phyloP scores from a whole-genome alignment of 1,139 yeast species.

The Taphrina sp. region DNA sequence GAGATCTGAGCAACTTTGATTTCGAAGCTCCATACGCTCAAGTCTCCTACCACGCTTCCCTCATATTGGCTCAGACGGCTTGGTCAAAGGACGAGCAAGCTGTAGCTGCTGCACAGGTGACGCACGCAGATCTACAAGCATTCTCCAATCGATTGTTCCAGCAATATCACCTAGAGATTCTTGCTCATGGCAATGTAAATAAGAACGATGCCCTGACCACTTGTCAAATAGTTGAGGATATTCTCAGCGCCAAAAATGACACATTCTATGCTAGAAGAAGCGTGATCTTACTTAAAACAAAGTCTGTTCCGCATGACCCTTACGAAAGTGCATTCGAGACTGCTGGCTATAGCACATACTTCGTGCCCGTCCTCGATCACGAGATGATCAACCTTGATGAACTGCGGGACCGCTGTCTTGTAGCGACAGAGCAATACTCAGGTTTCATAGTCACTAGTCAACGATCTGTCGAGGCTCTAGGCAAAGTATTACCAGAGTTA shows the following conservation, averaged over 20 bases:
- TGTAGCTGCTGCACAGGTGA: constrained; percentile 51
- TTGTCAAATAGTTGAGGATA: constrained; percentile 48
- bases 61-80: constrained; percentile 66
- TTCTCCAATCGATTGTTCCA: constrained; percentile 50
- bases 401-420: constrained; percentile 46
- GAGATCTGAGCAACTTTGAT: constrained; percentile 68
- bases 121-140: constrained; percentile 53
- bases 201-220: constrained; percentile 57
- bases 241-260: constrained; percentile 40
- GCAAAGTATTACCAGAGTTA: constrained; percentile 37
- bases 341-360: constrained; percentile 42
- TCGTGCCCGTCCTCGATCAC: constrained; percentile 71
- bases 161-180: constrained; percentile 62
- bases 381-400: constrained; percentile 53
- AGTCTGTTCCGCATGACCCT: constrained; percentile 27
- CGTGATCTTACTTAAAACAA: constrained; percentile 36
- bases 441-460: constrained; percentile 83
- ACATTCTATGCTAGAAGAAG: constrained; percentile 31
- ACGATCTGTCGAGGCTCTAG: constrained; percentile 79
- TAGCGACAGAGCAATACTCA: constrained; percentile 43
- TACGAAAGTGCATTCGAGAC: constrained; percentile 19
- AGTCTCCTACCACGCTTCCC: constrained; percentile 60
- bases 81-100: constrained; percentile 66
- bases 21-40: constrained; percentile 70
- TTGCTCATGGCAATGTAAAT: constrained; percentile 76